phyloP scores from a whole-genome alignment of 345 rosid species.

The Fremontodendron californicum region DNA sequence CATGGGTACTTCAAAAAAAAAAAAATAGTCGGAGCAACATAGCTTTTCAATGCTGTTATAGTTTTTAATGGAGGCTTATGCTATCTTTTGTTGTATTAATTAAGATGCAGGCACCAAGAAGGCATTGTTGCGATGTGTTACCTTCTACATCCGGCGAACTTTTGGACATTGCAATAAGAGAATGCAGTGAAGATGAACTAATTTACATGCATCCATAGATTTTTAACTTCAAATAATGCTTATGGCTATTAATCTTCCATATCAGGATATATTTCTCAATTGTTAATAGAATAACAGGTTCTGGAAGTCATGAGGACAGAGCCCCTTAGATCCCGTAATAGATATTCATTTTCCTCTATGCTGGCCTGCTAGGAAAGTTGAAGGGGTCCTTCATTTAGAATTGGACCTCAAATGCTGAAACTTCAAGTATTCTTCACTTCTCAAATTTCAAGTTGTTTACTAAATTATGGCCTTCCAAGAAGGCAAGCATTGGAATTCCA shows the following conservation, averaged over 20 bases:
- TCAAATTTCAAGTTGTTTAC: background rate
- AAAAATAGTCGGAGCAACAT: too few relatives aligned
- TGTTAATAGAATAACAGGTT: conserved; percentile 1
- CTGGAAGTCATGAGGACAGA: background rate
- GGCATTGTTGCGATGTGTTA: conserved; percentile 82
- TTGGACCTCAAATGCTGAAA: background rate
- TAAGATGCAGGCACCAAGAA: conserved; percentile 72
- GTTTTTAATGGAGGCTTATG: background rate
- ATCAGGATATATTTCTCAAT: background rate
- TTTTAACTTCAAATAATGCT: background rate
- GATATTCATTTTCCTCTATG: background rate
- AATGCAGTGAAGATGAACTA: conserved; percentile 65
- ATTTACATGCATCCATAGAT: conserved; percentile 44
- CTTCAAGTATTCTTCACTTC: background rate
- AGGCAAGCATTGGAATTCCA: background rate
- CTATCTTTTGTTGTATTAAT: background rate
- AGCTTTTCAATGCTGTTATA: background rate
- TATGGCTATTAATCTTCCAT: background rate
- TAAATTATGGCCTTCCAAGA: background rate
- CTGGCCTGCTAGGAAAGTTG: background rate
- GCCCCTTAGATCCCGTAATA: background rate
- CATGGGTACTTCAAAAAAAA: too few relatives aligned
- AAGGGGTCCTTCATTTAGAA: background rate
- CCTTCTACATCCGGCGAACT: conserved; percentile 45
- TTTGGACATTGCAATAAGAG: conserved; percentile 64